phyloP scores from a whole-genome alignment of 2,329 filamentous ascomycete genomes.

The Dendrostoma leiphaemia region DNA sequence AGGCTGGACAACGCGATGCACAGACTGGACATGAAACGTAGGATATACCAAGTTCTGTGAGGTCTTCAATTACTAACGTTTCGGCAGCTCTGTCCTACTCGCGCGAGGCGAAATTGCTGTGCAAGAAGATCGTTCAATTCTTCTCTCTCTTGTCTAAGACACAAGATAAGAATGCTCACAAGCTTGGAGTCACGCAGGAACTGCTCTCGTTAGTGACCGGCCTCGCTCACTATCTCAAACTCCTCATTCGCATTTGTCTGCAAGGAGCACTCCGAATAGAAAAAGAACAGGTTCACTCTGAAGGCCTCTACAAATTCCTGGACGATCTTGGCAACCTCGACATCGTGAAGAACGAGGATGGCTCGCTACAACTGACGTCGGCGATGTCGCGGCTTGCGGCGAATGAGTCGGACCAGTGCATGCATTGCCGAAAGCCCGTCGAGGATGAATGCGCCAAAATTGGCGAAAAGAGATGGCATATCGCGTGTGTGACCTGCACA shows the following conservation, averaged over 20 bases:
- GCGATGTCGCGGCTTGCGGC: slow-evolving; percentile 67
- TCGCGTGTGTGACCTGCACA: slow-evolving; percentile 76
- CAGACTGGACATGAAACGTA: slow-evolving; percentile 71
- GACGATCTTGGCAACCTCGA: slow-evolving; percentile 85
- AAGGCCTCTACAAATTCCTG: slow-evolving; percentile 79
- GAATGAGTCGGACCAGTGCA: slow-evolving; percentile 81
- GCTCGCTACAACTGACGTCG: slow-evolving; percentile 57
- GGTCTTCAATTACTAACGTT: slow-evolving; percentile 23
- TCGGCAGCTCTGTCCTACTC: slow-evolving; percentile 77
- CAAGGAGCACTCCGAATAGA: slow-evolving; percentile 91
- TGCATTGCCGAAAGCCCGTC: slow-evolving; percentile 78
- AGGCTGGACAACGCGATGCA: slow-evolving; percentile 74
- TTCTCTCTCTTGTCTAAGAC: slow-evolving; percentile 94
- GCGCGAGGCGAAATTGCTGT: slow-evolving; percentile 96
- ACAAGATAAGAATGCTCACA: slow-evolving; percentile 83
- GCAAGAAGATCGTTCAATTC: slow-evolving; percentile 98
- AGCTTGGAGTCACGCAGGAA: slow-evolving; percentile 95
- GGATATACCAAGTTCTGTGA: slow-evolving; percentile 25
- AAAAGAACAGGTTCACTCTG: slow-evolving; percentile 71
- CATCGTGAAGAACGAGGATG: slow-evolving; percentile 66
- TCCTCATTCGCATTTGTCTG: slow-evolving; percentile 93
- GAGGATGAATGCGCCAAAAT: slow-evolving; percentile 87
- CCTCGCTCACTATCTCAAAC: slow-evolving; percentile 93
- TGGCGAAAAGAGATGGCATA: slow-evolving; percentile 78
- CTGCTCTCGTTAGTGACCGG: slow-evolving; percentile 96